phyloP scores from a whole-genome alignment of 108 stramenopile genomes.

The Nitzschia sp. region DNA sequence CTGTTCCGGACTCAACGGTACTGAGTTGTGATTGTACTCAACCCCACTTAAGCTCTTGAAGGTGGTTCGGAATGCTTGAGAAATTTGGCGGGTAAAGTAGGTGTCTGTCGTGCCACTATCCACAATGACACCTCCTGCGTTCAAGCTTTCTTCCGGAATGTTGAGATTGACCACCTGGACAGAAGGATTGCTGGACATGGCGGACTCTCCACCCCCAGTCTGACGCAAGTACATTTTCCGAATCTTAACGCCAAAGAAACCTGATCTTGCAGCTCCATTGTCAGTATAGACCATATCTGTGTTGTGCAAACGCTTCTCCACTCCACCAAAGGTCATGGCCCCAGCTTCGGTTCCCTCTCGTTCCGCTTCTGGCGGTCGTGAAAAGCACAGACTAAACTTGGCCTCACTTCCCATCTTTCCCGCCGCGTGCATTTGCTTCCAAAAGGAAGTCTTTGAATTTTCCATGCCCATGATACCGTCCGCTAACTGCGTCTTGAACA shows the following conservation, averaged over 20 bases:
- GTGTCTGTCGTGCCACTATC: constrained; percentile 98
- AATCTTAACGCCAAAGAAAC: constrained; percentile 80
- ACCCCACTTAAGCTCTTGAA: constrained; percentile 70
- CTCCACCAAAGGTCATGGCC: constrained; percentile 89
- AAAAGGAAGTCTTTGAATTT: constrained; percentile 52
- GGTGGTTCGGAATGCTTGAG: constrained; percentile 50
- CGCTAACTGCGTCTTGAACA: constrained; percentile 95
- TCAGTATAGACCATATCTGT: constrained; percentile 82
- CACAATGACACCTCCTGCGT: constrained; percentile 90
- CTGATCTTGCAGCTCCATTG: constrained; percentile 23
- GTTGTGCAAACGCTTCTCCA: constrained; percentile 72
- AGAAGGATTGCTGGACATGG: constrained; percentile 11
- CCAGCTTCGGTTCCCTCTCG: constrained; percentile 73
- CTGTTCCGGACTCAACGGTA: constrained; percentile 54
- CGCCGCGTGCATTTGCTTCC: constrained; percentile 65
- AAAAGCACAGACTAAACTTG: constrained; percentile 72
- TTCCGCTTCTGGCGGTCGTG: constrained; percentile 42
- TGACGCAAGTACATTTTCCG: constrained; percentile 63
- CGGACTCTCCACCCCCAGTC: constrained; percentile 35
- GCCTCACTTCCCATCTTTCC: constrained; percentile 27
- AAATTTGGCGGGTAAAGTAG: constrained; percentile 69
- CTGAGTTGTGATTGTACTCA: constrained; percentile 37
- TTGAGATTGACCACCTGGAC: constrained; percentile 31
- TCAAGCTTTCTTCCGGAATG: constrained; percentile 36
- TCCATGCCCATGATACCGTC: constrained; percentile 97